Conservation (phyloP, 208 protist genomes). For the Entamoeba invadens region DNA sequence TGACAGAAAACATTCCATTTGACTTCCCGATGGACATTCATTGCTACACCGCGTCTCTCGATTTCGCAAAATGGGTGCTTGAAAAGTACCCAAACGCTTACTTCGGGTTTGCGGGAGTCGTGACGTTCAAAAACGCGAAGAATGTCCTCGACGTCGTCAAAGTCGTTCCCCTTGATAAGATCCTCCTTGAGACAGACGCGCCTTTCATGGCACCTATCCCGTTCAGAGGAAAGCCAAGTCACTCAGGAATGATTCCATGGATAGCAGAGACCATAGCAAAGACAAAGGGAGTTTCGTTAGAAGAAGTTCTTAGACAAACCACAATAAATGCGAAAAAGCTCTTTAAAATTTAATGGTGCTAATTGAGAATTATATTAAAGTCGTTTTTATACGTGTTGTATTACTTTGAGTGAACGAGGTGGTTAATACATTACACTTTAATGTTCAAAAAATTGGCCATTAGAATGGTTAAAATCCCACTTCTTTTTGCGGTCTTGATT, state of each 20-base stretch:
- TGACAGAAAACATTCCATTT: conserved; percentile 40
- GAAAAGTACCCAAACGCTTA: conserved; percentile 43
- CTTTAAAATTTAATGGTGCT: neutral
- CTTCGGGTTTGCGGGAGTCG: conserved; percentile 52
- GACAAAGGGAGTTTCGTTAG: conserved; percentile 35
- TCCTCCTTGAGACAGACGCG: conserved; percentile 53
- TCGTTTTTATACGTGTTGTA: too few species aligned
- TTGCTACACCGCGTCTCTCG: conserved; percentile 27
- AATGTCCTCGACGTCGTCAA: conserved; percentile 29
- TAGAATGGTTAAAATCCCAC: neutral
- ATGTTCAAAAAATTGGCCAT: too few species aligned
- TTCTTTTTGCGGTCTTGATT: neutral
- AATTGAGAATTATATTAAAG: too few species aligned
- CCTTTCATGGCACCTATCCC: conserved; percentile 53
- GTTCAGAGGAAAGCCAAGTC: conserved; percentile 41
- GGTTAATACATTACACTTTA: too few species aligned
- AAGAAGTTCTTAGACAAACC: conserved; percentile 28
- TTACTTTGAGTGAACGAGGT: too few species aligned
- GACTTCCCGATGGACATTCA: conserved; percentile 31
- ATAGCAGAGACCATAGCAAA: conserved; percentile 42
- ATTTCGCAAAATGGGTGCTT: conserved; percentile 36
- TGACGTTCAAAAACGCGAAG: conserved; percentile 45
- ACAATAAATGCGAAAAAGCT: conserved; percentile 6
- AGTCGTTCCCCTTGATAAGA: conserved; percentile 40
- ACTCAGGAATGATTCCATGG: conserved; percentile 47